These are phyloP conservation scores for Phytophthora tubulina DNA, from an alignment of 352 stramenopile genomes.

Conservation along the genomic window DNA sequence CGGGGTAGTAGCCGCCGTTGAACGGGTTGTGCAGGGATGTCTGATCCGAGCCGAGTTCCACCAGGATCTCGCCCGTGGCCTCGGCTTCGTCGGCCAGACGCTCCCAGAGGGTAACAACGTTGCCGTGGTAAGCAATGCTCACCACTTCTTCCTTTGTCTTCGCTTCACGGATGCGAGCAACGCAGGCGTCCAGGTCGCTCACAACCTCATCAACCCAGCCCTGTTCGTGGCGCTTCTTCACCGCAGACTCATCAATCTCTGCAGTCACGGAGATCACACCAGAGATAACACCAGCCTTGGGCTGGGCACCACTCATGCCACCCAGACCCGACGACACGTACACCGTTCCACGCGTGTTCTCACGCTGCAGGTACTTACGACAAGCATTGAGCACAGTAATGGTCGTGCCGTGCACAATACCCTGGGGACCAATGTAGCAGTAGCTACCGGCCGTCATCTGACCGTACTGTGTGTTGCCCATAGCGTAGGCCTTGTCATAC, in stretches of 20 bases:
- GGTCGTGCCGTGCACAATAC: conserved; percentile 92
- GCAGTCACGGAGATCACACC: conserved; percentile 89
- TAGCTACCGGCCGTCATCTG: conserved; percentile 93
- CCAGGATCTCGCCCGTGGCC: conserved; percentile 68
- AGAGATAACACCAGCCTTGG: conserved; percentile 86
- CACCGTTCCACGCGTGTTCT: conserved; percentile 79
- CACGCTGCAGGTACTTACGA: conserved; percentile 87
- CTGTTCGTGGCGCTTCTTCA: conserved; percentile 89
- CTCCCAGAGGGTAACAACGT: conserved; percentile 91
- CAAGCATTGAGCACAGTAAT: conserved; percentile 92
- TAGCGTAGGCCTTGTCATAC: conserved; percentile 91
- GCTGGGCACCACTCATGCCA: conserved; percentile 90
- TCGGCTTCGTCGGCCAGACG: conserved; percentile 79
- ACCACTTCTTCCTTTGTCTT: conserved; percentile 72
- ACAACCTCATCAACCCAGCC: conserved; percentile 89
- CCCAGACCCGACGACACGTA: conserved; percentile 90
- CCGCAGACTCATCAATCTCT: conserved; percentile 79
- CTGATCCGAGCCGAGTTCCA: conserved; percentile 90
- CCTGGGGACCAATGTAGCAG: conserved; percentile 93
- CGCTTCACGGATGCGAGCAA: conserved; percentile 67
- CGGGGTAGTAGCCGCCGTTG: conserved; percentile 92
- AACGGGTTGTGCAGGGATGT: conserved; percentile 92
- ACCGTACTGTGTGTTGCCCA: conserved; percentile 89
- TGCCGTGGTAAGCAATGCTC: conserved; percentile 88
- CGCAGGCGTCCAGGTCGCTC: conserved; percentile 69